Conservation (phyloP, 352 stramenopile genomes). For the Globisporangium alternatum region DNA sequence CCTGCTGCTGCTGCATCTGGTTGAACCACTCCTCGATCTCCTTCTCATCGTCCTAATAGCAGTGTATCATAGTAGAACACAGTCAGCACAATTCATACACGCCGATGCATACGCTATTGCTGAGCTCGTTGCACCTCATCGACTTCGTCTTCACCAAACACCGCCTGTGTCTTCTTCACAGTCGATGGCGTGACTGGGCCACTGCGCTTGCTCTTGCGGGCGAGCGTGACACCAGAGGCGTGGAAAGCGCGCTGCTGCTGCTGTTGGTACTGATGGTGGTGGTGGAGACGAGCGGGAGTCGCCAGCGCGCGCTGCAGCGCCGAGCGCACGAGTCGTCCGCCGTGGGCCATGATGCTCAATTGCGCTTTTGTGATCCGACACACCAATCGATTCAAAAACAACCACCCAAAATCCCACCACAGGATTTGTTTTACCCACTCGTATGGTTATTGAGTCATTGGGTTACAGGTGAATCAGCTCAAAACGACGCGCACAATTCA, state of each 20-base stretch:
- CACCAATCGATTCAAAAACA: constrained; percentile 15
- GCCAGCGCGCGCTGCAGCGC: constrained; percentile 6
- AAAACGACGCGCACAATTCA: too few species aligned
- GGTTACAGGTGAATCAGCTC: too few species aligned
- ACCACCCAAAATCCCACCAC: too few species aligned
- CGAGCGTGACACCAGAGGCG: constrained; percentile 30
- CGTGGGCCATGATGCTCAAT: constrained; percentile 4
- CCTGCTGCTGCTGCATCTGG: constrained; percentile 31
- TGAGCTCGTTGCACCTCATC: constrained; percentile 22
- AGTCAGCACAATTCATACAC: neutral
- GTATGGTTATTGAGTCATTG: too few species aligned
- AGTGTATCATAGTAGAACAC: neutral
- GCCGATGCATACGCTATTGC: neutral
- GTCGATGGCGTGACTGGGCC: constrained; percentile 12
- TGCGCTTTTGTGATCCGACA: neutral
- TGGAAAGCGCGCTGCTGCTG: constrained; percentile 33
- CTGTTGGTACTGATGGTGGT: neutral
- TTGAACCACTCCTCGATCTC: constrained; percentile 48
- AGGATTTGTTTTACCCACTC: too few species aligned
- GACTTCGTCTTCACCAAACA: constrained; percentile 26
- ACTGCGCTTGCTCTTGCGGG: constrained; percentile 45
- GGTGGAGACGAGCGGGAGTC: neutral
- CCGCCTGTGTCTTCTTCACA: constrained; percentile 15
- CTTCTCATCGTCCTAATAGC: constrained; percentile 30
- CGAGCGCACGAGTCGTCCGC: constrained; percentile 5